A percentile compares a stretch with the other conserved stretches of the same genome.
phyloP scores from a whole-genome alignment of 1,139 yeast genomes.

The Spathaspora sp. region DNA sequence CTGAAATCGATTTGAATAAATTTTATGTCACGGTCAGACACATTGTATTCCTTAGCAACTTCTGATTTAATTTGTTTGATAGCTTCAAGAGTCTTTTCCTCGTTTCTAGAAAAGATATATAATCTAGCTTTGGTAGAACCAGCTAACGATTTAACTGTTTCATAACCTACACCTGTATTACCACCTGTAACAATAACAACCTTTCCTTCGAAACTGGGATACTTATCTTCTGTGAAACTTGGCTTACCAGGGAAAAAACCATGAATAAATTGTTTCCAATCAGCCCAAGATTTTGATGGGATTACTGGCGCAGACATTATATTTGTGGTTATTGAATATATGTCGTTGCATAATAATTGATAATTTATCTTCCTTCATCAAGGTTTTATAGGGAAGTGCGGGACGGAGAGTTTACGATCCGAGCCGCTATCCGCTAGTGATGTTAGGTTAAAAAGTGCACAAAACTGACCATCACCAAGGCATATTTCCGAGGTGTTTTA shows the following conservation, averaged over 20 bases:
- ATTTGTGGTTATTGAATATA: neutral
- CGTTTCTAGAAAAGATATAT: conserved; percentile 20
- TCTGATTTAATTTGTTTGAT: conserved; percentile 25
- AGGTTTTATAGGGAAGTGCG: conserved; percentile 1
- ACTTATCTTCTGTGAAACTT: conserved; percentile 13
- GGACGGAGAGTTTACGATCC: neutral
- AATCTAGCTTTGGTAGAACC: conserved; percentile 37
- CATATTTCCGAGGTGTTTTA: too few species aligned
- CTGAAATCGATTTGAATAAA: conserved; percentile 36
- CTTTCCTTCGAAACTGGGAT: conserved; percentile 19
- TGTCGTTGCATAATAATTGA: too few species aligned
- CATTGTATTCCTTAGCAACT: conserved; percentile 15
- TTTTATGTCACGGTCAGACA: conserved; percentile 14
- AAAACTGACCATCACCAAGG: neutral
- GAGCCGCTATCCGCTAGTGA: neutral
- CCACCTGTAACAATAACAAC: conserved; percentile 24
- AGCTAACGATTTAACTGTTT: conserved; percentile 34
- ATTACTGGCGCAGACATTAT: conserved; percentile 11
- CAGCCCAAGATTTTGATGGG: conserved; percentile 11
- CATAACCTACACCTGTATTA: conserved; percentile 25
- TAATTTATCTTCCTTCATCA: neutral
- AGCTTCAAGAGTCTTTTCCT: conserved; percentile 23
- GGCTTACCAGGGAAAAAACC: conserved; percentile 15
- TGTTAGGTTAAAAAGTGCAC: neutral
- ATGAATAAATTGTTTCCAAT: conserved; percentile 12